phyloP scores from a whole-genome alignment of 805 yeast species.

The Starmerella bombi region DNA sequence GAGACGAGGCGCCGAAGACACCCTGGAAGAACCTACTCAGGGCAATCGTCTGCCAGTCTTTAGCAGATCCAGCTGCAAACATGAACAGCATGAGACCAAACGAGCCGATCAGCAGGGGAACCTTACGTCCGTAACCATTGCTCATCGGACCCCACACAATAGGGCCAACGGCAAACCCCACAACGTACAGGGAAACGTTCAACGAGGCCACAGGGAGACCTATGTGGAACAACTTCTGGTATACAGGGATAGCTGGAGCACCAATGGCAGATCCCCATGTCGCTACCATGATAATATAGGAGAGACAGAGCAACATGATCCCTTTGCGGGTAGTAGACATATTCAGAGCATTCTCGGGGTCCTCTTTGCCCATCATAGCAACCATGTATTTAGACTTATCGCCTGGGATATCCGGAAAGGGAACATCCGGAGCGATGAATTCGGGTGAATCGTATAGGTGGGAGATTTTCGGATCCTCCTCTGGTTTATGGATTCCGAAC shows the following conservation, averaged over 20 bases:
- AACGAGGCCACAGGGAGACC: slow-evolving; percentile 58
- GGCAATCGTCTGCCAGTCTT: slow-evolving; percentile 57
- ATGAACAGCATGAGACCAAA: slow-evolving; percentile 47
- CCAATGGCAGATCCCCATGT: slow-evolving; percentile 79
- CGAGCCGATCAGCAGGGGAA: slow-evolving; percentile 43
- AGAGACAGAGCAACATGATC: slow-evolving; percentile 34
- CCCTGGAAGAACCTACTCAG: slow-evolving; percentile 74
- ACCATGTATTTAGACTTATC: slow-evolving; percentile 40
- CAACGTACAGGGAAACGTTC: slow-evolving; percentile 68
- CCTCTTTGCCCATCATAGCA: slow-evolving; percentile 62
- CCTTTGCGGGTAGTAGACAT: slow-evolving; percentile 46
- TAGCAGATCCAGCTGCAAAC: slow-evolving; percentile 66
- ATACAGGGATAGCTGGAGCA: slow-evolving; percentile 42
- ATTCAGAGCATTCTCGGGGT: slow-evolving; percentile 70
- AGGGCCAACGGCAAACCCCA: slow-evolving; percentile 92
- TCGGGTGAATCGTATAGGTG: not conserved
- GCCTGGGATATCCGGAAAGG: slow-evolving; percentile 11
- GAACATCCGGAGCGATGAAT: slow-evolving; percentile 6
- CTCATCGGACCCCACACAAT: slow-evolving; percentile 79
- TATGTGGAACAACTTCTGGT: slow-evolving; percentile 44
- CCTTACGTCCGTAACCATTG: slow-evolving; percentile 61
- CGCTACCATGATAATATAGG: slow-evolving; percentile 38
- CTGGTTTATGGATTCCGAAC: too few relatives aligned
- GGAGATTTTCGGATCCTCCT: not conserved
- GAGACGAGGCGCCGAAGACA: slow-evolving; percentile 67